These are phyloP conservation scores for Brassica nigra DNA, from an alignment of 345 rosid species.

Conservation along the genomic window DNA sequence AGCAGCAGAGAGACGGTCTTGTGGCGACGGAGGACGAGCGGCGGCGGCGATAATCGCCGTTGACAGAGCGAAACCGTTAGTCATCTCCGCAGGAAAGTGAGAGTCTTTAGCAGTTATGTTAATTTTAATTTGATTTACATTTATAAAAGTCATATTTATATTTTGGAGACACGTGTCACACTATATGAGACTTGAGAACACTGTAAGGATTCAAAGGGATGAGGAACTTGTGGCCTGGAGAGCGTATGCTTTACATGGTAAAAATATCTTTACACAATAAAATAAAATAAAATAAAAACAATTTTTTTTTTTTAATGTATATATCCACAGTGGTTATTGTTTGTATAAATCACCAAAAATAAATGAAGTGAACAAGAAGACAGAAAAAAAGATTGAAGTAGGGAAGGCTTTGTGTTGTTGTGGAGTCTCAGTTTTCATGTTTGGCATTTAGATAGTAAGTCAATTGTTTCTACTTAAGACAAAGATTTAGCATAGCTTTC, in stretches of 20 bases:
- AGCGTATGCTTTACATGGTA: no score
- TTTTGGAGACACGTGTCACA: not conserved
- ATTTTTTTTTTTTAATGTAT: not conserved
- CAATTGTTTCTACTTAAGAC: no score
- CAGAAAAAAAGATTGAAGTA: not conserved
- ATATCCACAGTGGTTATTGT: not conserved
- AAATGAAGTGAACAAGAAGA: not conserved
- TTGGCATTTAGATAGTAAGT: not conserved
- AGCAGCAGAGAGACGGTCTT: not conserved
- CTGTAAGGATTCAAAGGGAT: no score
- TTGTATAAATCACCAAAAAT: not conserved
- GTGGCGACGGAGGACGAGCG: conserved; percentile 35
- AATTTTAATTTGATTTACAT: not conserved
- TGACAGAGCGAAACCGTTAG: conserved; percentile 26
- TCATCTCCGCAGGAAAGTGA: conserved; percentile 35
- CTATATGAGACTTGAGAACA: no score
- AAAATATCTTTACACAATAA: not conserved
- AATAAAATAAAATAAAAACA: no score
- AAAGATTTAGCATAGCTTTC: conserved; percentile 47
- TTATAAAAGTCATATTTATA: not conserved
- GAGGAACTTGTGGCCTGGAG: no score
- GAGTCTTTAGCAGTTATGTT: not conserved
- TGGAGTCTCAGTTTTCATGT: not conserved
- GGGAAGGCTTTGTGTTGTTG: not conserved
- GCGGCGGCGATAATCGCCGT: conserved; percentile 36